Evolutionary conservation across 306 rosid species (phyloP).

Genomic region (Pyrus betulifolia): DNA sequence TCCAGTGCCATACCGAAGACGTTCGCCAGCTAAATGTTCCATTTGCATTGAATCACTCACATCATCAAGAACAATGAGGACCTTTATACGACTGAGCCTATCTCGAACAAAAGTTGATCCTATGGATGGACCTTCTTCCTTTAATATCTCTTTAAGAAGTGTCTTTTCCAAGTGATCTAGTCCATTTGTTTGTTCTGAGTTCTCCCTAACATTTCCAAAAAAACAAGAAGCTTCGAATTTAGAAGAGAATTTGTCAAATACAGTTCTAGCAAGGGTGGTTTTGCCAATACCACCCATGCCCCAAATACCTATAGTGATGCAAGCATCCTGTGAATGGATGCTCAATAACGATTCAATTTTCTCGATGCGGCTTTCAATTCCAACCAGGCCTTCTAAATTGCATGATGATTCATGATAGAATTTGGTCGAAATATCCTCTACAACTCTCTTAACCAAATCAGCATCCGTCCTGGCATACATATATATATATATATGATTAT

Average conservation of each 20-base stretch:
- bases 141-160: not conserved
- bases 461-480: not conserved
- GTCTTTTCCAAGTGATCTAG: not conserved
- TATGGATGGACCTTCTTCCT: not conserved
- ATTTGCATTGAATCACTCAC: too few relatives aligned
- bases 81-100: not conserved
- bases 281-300: too few relatives aligned
- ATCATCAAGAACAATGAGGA: too few relatives aligned
- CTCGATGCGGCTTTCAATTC: not conserved
- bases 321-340: too few relatives aligned
- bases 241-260: too few relatives aligned
- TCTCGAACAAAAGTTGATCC: not conserved
- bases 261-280: too few relatives aligned
- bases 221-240: too few relatives aligned
- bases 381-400: constrained; percentile 2
- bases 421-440: not conserved
- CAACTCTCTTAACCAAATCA: not conserved
- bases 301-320: too few relatives aligned
- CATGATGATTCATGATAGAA: not conserved
- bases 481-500: not conserved
- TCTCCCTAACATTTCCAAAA: too few relatives aligned
- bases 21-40: too few relatives aligned
- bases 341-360: too few relatives aligned
- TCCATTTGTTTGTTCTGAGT: not conserved
- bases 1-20: too few relatives aligned